Evolutionary conservation across 139 green algal species (phyloP).

Genomic region (Coccomyxa sp.): DNA sequence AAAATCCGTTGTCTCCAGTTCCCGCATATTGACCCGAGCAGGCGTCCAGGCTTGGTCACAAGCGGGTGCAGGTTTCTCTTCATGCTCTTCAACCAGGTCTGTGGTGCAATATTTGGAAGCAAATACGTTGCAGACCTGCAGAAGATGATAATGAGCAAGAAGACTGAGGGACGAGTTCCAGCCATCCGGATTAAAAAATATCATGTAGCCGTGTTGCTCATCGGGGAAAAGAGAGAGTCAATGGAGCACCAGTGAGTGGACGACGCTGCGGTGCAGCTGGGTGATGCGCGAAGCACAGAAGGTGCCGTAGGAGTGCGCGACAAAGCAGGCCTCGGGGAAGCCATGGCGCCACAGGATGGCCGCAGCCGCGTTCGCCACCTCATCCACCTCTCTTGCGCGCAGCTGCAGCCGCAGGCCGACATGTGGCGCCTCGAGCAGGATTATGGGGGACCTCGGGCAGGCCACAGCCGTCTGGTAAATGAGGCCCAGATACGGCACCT

Average conservation of each 20-base stretch:
- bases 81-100: no score
- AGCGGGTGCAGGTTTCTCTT: no score
- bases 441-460: constrained; percentile 15
- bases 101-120: no score
- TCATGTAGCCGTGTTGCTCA: no score
- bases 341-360: constrained; percentile 17
- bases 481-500: constrained; percentile 42
- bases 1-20: neutral
- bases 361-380: constrained; percentile 24
- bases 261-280: constrained; percentile 27
- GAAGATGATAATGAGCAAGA: no score
- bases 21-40: neutral
- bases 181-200: no score
- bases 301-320: constrained; percentile 49
- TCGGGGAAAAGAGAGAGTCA: no score
- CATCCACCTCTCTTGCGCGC: constrained; percentile 25
- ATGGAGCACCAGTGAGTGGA: constrained; percentile 12
- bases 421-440: constrained; percentile 34
- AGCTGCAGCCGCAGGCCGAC: constrained; percentile 33
- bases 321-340: constrained; percentile 25
- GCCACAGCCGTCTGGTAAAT: constrained; percentile 17
- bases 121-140: no score
- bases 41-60: no score
- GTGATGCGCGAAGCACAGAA: constrained; percentile 38
- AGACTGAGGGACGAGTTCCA: no score